phyloP scores from a whole-genome alignment of 768 basidiomycete species.

The Gyrodon lividus region DNA sequence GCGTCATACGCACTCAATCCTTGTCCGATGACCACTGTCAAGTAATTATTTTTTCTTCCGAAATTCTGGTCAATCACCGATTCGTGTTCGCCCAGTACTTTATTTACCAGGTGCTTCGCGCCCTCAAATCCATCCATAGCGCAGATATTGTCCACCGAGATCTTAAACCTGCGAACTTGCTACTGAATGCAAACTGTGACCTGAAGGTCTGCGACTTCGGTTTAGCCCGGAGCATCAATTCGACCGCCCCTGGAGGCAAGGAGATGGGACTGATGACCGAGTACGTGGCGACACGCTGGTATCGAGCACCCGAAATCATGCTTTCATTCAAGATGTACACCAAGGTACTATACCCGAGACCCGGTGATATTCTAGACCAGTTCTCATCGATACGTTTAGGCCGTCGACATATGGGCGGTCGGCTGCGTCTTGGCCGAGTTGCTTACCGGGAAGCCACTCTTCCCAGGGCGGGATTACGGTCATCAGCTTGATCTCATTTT shows the following conservation, averaged over 20 bases:
- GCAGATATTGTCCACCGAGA: constrained; percentile 80
- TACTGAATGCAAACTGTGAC: constrained; percentile 88
- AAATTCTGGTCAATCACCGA: not conserved
- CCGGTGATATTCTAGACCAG: constrained; percentile 8
- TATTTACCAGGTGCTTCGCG: constrained; percentile 81
- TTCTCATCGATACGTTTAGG: constrained; percentile 31
- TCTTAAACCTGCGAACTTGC: constrained; percentile 83
- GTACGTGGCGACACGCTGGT: constrained; percentile 92
- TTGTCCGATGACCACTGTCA: constrained; percentile 89
- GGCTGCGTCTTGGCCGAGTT: constrained; percentile 82
- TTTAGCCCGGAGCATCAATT: constrained; percentile 66
- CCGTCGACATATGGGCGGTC: constrained; percentile 76
- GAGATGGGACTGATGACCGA: constrained; percentile 74
- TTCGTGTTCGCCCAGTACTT: constrained; percentile 54
- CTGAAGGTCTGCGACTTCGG: constrained; percentile 91
- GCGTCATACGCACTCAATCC: constrained; percentile 87
- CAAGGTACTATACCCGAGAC: constrained; percentile 41
- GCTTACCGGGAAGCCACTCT: constrained; percentile 75
- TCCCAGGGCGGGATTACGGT: constrained; percentile 85
- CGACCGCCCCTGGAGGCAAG: constrained; percentile 50
- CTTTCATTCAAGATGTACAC: constrained; percentile 89
- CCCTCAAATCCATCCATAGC: constrained; percentile 86
- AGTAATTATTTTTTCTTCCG: constrained; percentile 36
- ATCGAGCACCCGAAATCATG: constrained; percentile 94
- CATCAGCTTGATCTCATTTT: constrained; percentile 88